Base-by-base conservation (phyloP, 805 yeast genomes). In the Ogataea philodendri region DNA sequence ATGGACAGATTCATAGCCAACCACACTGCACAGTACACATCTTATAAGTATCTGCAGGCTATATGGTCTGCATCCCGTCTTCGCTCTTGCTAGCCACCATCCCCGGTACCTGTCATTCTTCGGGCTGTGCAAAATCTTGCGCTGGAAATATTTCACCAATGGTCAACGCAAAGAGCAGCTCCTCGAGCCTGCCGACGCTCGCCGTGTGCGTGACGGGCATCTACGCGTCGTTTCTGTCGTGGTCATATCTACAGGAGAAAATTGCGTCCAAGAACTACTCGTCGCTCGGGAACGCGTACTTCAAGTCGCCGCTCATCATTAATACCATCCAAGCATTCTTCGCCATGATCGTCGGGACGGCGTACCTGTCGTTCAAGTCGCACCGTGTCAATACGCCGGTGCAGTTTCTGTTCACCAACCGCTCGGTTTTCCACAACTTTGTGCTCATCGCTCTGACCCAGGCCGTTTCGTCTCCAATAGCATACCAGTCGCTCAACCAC, bases 221-320 rank as follows among this genome's bases (percentile, higher is more conserved):
- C 22, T 93, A 93, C 54, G 77, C 76, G 2, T 82, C 96, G 31
- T 93, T 93, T 51, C 63, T 93, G 17, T 72, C 90, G 2, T 93
- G 98, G 98, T 88, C 95, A 0, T 72, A 86, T 22, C 73, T 93
- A 9, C 97, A 93, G 55, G 98, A 93, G 59, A 78, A 90, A 30
- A 76, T 93, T 45, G 73, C 88, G 9, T 77, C 88, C 2, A 80
- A 79, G 29, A 74, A 84, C 9, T 87, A 88, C 60, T 86, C 84
- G 2, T 49, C 63, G 7, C 32, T 31, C 15, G 27, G 30, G 9
- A 27, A 51, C 14, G 42, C 45, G 2, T 48, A 33, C 34, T 89
- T 87, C 64, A 73, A 78, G 41, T 81, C 87, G 1, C 88, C 97
- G 1, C 70, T 86, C 39, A 70, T 87, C n/a, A 75, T 89, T 42